Evolutionary conservation across 1,139 yeast species (phyloP).

Genomic region (Blastobotrys arbuscula): DNA sequence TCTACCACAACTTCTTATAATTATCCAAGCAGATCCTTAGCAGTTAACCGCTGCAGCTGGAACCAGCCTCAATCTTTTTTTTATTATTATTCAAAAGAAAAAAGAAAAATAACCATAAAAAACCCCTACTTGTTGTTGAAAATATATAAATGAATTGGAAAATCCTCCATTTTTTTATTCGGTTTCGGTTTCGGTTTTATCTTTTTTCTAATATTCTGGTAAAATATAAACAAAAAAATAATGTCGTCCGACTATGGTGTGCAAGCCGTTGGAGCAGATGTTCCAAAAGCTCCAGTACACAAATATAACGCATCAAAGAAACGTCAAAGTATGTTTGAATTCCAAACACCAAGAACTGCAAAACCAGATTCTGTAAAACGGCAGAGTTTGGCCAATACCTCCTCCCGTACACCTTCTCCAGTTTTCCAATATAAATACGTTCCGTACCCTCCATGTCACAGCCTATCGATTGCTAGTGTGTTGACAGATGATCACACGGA

Average conservation of each 20-base stretch:
- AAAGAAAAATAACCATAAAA: no score
- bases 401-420: conserved; percentile 3
- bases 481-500: neutral
- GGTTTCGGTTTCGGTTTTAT: no score
- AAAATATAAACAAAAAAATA: no score
- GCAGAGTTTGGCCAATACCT: neutral
- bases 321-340: conserved; percentile 2
- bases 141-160: no score
- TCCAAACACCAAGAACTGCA: neutral
- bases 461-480: neutral
- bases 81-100: no score
- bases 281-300: neutral
- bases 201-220: no score
- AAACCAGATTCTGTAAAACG: conserved; percentile 1
- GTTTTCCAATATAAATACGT: neutral
- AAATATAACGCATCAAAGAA: neutral
- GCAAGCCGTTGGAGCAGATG: neutral
- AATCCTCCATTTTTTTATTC: no score
- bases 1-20: no score
- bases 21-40: no score
- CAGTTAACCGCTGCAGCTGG: no score
- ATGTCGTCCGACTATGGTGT: neutral
- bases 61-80: no score
- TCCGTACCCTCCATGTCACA: conserved; percentile 3
- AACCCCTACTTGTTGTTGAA: no score